A percentile compares a stretch with the other conserved stretches of the same genome.
These are phyloP conservation scores for Suillus variegatus DNA, from an alignment of 768 basidiomycete genomes.

Conservation along the genomic window DNA sequence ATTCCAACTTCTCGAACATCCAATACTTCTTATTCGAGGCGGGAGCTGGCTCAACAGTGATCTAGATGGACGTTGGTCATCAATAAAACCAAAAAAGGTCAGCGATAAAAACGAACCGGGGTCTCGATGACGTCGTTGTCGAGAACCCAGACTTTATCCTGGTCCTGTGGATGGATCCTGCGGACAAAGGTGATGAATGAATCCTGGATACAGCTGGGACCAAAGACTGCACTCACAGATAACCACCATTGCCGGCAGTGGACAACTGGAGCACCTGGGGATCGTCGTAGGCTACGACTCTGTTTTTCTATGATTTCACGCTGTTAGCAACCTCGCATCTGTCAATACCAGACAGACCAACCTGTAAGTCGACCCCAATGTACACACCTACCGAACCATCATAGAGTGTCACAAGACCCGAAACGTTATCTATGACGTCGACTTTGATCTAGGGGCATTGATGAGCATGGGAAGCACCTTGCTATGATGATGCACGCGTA, in stretches of 20 bases:
- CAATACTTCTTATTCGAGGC: neutral
- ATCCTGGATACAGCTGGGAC: neutral
- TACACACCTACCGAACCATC: neutral
- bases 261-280: neutral
- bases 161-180: neutral
- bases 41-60: neutral
- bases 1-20: neutral
- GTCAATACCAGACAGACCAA: neutral
- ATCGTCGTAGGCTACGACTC: neutral
- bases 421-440: neutral
- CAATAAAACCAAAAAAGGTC: neutral
- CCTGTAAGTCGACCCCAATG: accelerated
- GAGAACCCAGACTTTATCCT: neutral
- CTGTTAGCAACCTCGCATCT: neutral
- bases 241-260: neutral
- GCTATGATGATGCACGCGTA: neutral
- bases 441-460: neutral
- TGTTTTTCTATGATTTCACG: neutral
- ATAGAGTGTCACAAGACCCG: neutral
- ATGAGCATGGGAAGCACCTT: neutral
- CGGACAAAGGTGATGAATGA: neutral
- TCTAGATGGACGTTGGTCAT: neutral
- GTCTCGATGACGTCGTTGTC: neutral
- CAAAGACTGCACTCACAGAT: neutral
- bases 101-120: neutral